These are phyloP conservation scores for Gaeumannomyces sp. DNA, from an alignment of 2,329 filamentous ascomycete species.

Conservation along the genomic window DNA sequence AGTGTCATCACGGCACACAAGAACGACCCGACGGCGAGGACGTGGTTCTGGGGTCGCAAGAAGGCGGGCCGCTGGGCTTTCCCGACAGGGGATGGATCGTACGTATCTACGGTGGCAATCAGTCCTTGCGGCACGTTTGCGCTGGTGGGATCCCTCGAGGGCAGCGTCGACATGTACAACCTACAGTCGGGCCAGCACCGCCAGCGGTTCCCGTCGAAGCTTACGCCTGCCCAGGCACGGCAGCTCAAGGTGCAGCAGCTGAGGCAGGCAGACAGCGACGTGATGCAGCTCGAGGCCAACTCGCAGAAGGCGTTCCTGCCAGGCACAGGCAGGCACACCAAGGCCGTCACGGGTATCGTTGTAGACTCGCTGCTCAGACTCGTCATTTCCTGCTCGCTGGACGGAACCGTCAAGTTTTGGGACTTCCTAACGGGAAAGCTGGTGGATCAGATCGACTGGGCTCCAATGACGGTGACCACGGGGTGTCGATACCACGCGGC, in stretches of 20 bases:
- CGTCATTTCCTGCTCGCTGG: conserved; percentile 78
- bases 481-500: conserved; percentile 73
- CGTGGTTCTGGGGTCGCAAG: conserved; percentile 98
- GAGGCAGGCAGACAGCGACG: conserved; percentile 48
- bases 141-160: conserved; percentile 75
- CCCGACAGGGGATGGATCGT: conserved; percentile 73
- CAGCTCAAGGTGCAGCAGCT: conserved; percentile 63
- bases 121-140: conserved; percentile 93
- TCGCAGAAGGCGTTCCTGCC: conserved; percentile 35
- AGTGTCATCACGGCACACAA: conserved; percentile 91
- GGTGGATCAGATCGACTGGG: conserved; percentile 76
- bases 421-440: conserved; percentile 81
- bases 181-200: conserved; percentile 87
- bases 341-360: conserved; percentile 76
- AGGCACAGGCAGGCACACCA: conserved; percentile 68
- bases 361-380: conserved; percentile 85
- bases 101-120: conserved; percentile 81
- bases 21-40: conserved; percentile 76
- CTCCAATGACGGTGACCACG: conserved; percentile 67
- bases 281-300: conserved; percentile 47
- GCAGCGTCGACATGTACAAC: conserved; percentile 92
- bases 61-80: conserved; percentile 90
- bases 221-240: conserved; percentile 73
- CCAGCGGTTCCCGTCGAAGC: conserved; percentile 74
- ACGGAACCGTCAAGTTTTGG: conserved; percentile 97